These are phyloP conservation scores for Fraxinus sp. DNA, from an alignment of 305 asterid species.

Conservation along the genomic window DNA sequence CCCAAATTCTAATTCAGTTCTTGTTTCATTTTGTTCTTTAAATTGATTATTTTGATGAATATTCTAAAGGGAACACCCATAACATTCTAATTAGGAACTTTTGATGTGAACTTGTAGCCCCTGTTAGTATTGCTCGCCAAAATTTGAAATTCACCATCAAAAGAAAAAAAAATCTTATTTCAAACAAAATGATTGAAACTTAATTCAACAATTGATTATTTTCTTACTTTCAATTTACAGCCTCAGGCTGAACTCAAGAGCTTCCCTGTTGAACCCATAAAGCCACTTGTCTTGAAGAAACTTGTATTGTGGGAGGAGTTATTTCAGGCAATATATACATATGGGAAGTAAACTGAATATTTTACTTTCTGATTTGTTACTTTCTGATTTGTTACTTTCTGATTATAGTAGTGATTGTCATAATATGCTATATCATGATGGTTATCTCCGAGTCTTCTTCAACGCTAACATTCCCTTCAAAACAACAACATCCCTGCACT, in stretches of 20 bases:
- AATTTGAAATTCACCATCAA: not conserved
- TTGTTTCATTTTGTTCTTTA: not conserved
- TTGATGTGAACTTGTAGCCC: not conserved
- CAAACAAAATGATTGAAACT: slow-evolving; percentile 3
- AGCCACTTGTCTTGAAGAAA: slow-evolving; percentile 67
- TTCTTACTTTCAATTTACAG: slow-evolving; percentile 36
- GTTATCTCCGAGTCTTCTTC: too few species aligned
- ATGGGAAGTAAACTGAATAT: slow-evolving; percentile 35
- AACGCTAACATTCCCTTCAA: too few species aligned
- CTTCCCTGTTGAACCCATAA: slow-evolving; percentile 72
- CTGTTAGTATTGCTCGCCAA: not conserved
- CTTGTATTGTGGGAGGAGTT: slow-evolving; percentile 79
- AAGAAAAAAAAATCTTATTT: not conserved
- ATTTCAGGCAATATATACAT: slow-evolving; percentile 70
- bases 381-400: too few species aligned
- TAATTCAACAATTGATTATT: not conserved
- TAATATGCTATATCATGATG: too few species aligned
- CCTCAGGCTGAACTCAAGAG: slow-evolving; percentile 75
- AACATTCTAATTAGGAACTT: not conserved
- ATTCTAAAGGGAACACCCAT: not conserved
- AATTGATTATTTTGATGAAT: not conserved
- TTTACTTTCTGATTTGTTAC: too few species aligned
- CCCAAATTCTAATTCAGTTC: not conserved
- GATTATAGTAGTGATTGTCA: too few species aligned
- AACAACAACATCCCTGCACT: too few species aligned